Base-by-base conservation (phyloP, 176 grass and related monocot species). In the Oryza meyeriana region DNA sequence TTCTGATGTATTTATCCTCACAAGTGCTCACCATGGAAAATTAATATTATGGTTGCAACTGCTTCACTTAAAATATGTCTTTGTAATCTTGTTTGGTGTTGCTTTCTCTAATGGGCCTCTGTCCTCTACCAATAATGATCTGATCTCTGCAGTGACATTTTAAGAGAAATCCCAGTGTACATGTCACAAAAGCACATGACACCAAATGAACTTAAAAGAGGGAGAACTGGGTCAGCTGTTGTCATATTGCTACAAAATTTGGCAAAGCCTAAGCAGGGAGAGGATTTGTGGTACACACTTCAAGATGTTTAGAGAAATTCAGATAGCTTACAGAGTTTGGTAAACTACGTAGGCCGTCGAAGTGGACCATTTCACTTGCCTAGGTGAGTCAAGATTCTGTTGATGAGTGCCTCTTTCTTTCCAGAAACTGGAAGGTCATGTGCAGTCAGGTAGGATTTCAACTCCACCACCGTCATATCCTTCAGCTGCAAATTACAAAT, bases 371-470 rank as follows among this genome's bases (percentile, higher is more conserved):
- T 82, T 93, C 85, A 95, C 84, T 93, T 98, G 26, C 96, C 96
- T 66, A 93, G 64, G 69, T 93, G 96, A 82, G 88, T 92, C 84
- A 98, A 78, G 76, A 98, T 98, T 83, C 93, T 92, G 64, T 72
- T 88, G 27, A 93, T 77, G 57, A 98, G 79, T 74, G 71, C 89
- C 25, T 98, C 93, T 88, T 98, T 98, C 72, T 98, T 98, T 14
- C 93, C 93, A 73, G 87, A 82, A 72, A 98, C 66, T 9, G 93
- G 82, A 39, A 98, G 88, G 26, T 50, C 82, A 79, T 95, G 88
- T 10, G 89, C 85, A 2, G 82, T 85, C 44, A 98, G 84, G 88
- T 98, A 98, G 9, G 79, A 88, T 88, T 93, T 98, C 64, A 98
- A 79, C 11, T 98, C 92, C 2, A 83, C 66, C 10, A 88, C 87